These are phyloP conservation scores for Trichosporon coremiiforme DNA, from an alignment of 1,284 basidiomycete species.

Conservation along the genomic window DNA sequence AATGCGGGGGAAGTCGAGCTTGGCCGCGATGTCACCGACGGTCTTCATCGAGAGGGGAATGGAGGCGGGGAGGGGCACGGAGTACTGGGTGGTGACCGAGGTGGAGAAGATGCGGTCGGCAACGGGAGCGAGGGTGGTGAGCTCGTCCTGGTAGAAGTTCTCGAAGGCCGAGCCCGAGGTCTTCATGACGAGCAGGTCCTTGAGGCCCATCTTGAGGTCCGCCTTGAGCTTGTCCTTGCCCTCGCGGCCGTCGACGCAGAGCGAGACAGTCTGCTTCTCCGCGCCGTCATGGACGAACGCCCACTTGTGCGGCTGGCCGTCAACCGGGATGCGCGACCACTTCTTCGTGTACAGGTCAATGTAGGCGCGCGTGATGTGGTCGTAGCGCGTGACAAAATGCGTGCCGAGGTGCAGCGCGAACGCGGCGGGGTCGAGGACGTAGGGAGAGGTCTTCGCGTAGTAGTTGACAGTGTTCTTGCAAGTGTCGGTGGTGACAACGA, in stretches of 20 bases:
- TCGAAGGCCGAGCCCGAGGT: slow-evolving; percentile 84
- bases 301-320: slow-evolving; percentile 68
- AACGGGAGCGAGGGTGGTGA: slow-evolving; percentile 69
- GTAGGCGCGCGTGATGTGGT: slow-evolving; percentile 72
- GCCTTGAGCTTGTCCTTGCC: slow-evolving; percentile 63
- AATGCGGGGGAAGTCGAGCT: slow-evolving; percentile 64
- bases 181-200: slow-evolving; percentile 85
- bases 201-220: slow-evolving; percentile 68
- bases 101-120: slow-evolving; percentile 85
- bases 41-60: slow-evolving; percentile 59
- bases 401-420: slow-evolving; percentile 85
- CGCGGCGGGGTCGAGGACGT: slow-evolving; percentile 76
- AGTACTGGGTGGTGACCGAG: slow-evolving; percentile 72
- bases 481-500: slow-evolving; percentile 84
- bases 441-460: slow-evolving; percentile 81
- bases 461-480: slow-evolving; percentile 92
- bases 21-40: slow-evolving; percentile 59
- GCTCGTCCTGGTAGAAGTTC: slow-evolving; percentile 77
- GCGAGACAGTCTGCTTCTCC: slow-evolving; percentile 74
- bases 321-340: slow-evolving; percentile 75
- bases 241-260: slow-evolving; percentile 67
- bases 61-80: slow-evolving; percentile 62
- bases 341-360: slow-evolving; percentile 78
- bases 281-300: slow-evolving; percentile 87
- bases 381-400: slow-evolving; percentile 81